Evolutionary conservation across 371 early-diverging fungal species (phyloP).

Genomic region (Rhizomucor miehei): DNA sequence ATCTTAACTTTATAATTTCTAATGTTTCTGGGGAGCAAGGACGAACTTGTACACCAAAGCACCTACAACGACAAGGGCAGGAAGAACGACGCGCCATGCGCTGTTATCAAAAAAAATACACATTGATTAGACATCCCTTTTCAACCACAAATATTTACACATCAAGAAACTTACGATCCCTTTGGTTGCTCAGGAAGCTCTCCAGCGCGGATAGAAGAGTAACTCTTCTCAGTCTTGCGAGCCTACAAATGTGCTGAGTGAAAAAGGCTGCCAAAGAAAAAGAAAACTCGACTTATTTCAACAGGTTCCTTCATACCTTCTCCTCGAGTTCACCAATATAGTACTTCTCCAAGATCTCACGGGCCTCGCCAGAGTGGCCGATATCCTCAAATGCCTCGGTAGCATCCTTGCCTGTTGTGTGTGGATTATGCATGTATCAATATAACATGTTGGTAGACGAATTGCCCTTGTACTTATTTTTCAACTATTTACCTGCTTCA

Average conservation of each 20-base stretch:
- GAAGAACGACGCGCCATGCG: conserved; percentile 23
- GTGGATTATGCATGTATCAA: no score
- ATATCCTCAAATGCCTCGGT: conserved; percentile 89
- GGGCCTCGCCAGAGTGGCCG: conserved; percentile 80
- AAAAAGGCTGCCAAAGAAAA: background rate
- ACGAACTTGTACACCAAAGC: conserved; percentile 38
- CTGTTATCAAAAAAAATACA: no score
- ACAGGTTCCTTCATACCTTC: conserved; percentile 21
- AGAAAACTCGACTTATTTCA: no score
- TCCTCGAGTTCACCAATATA: conserved; percentile 39
- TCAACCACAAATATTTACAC: no score
- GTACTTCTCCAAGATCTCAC: conserved; percentile 40
- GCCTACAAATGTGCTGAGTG: conserved; percentile 17
- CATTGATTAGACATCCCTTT: no score
- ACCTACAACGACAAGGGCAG: conserved; percentile 24
- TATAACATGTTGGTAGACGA: background rate
- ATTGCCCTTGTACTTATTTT: background rate
- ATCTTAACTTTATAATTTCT: no score
- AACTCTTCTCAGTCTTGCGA: conserved; percentile 17
- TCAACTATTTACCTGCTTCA: conserved; percentile 40
- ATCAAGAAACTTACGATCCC: conserved; percentile 51
- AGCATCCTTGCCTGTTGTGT: conserved; percentile 63
- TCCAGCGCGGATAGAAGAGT: conserved; percentile 35
- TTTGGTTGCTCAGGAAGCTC: conserved; percentile 34
- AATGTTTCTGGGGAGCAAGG: conserved; percentile 21